phyloP scores from a whole-genome alignment of 2,329 filamentous ascomycete species.

The Neonectria punicea region DNA sequence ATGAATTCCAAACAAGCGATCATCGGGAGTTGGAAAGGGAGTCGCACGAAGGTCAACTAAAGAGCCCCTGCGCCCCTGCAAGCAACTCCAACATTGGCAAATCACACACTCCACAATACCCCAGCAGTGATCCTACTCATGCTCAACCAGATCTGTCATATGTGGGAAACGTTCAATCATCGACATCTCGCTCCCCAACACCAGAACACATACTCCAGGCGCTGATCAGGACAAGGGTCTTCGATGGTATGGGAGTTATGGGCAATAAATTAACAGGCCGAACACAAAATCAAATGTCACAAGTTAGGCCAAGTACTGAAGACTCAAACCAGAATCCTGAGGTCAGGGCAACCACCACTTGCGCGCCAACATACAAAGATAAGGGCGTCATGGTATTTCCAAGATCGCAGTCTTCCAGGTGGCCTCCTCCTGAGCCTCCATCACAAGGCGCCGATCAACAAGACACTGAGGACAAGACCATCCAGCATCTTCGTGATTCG shows the following conservation, averaged over 20 bases:
- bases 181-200: not conserved
- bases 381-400: slow-evolving; percentile 34
- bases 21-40: not conserved
- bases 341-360: not conserved
- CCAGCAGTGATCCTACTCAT: not conserved
- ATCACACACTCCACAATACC: not conserved
- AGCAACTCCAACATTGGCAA: not conserved
- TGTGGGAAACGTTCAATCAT: not conserved
- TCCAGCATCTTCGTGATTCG: not conserved
- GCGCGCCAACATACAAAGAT: slow-evolving; percentile 29
- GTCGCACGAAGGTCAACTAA: not conserved
- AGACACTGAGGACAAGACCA: not conserved
- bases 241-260: slow-evolving; percentile 25
- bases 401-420: not conserved
- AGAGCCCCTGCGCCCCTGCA: too few species aligned
- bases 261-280: not conserved
- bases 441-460: not conserved
- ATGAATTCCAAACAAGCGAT: not conserved
- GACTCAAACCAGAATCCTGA: too few species aligned
- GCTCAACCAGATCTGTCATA: not conserved
- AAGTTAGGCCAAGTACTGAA: not conserved
- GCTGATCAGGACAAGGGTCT: slow-evolving; percentile 35
- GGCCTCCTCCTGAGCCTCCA: too few species aligned
- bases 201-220: slow-evolving; percentile 18
- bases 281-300: not conserved